Conservation (phyloP, 768 basidiomycete genomes). For the Panaeolus cyanescens region DNA sequence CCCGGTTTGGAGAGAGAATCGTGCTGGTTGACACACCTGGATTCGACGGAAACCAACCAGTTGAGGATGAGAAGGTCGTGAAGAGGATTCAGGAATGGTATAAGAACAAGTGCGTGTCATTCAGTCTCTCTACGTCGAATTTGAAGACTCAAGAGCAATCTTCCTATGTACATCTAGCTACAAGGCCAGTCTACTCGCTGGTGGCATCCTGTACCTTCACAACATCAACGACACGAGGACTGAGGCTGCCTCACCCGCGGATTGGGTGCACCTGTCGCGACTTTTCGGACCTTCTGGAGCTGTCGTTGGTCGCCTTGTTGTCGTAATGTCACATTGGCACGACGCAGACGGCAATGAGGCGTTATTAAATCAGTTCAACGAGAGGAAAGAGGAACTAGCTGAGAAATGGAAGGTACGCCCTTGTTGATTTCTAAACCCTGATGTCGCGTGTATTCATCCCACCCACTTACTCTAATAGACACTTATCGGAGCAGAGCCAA, state of each 20-base stretch:
- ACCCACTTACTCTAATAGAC: neutral
- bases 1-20: neutral
- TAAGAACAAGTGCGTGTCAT: neutral
- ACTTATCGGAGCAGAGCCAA: neutral
- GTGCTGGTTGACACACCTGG: neutral
- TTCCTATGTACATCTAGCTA: neutral
- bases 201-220: neutral
- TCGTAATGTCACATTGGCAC: constrained; percentile 1
- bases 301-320: neutral
- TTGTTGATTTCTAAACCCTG: neutral
- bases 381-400: neutral
- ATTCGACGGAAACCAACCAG: neutral
- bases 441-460: neutral
- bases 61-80: neutral
- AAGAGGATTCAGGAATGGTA: constrained; percentile 1
- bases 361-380: neutral
- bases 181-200: neutral
- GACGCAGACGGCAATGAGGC: constrained; percentile 2
- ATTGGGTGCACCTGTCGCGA: neutral
- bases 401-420: constrained; percentile 1
- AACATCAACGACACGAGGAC: constrained; percentile 1
- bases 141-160: neutral
- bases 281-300: neutral
- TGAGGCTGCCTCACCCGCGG: neutral
- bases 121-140: neutral